Percentiles rank a stretch among this genome's conserved stretches.
Conservation (phyloP, 352 stramenopile genomes). For the Bremia lactucae region DNA sequence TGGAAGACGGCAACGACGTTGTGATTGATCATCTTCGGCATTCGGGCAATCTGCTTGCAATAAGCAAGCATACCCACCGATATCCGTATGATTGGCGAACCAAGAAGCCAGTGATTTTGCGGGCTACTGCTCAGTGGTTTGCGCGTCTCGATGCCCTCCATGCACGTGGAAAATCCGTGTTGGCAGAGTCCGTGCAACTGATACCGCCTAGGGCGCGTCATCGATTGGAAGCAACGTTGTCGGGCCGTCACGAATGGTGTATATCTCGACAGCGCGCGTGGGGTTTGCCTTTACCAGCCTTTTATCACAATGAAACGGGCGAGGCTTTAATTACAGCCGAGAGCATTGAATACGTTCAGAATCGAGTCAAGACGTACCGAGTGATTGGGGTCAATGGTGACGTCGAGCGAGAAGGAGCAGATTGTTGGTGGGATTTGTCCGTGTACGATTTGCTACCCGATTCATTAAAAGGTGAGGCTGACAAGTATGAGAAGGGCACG, state of each 20-base stretch:
- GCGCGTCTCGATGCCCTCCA: conserved; percentile 91
- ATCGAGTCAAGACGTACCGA: conserved; percentile 36
- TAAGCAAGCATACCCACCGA: conserved; percentile 85
- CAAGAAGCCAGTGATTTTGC: conserved; percentile 97
- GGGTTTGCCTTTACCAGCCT: conserved; percentile 97
- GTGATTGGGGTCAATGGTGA: conserved; percentile 17
- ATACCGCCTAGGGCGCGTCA: conserved; percentile 80
- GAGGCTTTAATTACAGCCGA: conserved; percentile 89
- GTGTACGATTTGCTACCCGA: conserved; percentile 56
- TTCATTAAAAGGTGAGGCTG: conserved; percentile 47
- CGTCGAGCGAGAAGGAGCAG: conserved; percentile 80
- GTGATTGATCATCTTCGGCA: conserved; percentile 85
- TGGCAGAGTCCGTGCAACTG: conserved; percentile 83
- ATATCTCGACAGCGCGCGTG: conserved; percentile 97
- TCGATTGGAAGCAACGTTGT: conserved; percentile 79
- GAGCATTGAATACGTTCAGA: conserved; percentile 83
- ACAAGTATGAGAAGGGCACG: conserved; percentile 90
- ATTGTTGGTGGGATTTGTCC: conserved; percentile 93
- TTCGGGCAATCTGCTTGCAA: conserved; percentile 76
- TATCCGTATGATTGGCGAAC: conserved; percentile 99
- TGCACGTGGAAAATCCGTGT: conserved; percentile 46
- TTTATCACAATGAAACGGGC: conserved; percentile 88
- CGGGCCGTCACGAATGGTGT: conserved; percentile 93
- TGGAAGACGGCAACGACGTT: conserved; percentile 85
- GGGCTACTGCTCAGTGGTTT: conserved; percentile 98